Percentiles rank a stretch among this genome's conserved stretches.
Evolutionary conservation across 148 eudicot genomes (phyloP).

Genomic region (Dianthus caryophyllus): DNA sequence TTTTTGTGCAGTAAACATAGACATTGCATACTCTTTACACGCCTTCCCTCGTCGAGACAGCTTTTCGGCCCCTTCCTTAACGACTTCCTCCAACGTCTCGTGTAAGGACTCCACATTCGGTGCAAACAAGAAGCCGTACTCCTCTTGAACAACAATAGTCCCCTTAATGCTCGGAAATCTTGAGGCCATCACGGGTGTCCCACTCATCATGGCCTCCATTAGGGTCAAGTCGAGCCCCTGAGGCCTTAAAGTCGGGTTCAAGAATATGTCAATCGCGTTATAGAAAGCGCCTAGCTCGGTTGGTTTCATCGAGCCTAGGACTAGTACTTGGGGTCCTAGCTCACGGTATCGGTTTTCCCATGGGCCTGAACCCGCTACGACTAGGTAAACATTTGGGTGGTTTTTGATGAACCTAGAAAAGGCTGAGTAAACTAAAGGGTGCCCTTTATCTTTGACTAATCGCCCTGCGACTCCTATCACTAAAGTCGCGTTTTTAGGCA

Average conservation of each 20-base stretch:
- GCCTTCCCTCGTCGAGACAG: constrained; percentile 56
- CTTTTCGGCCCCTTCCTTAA: constrained; percentile 51
- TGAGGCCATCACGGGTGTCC: constrained; percentile 81
- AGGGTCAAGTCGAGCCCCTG: constrained; percentile 79
- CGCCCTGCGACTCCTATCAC: constrained; percentile 77
- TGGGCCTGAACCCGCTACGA: constrained; percentile 82
- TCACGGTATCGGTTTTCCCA: constrained; percentile 72
- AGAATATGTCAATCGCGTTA: constrained; percentile 69
- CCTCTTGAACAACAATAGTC: constrained; percentile 67
- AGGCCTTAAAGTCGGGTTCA: constrained; percentile 75
- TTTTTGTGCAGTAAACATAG: constrained; percentile 68
- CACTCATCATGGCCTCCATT: constrained; percentile 85
- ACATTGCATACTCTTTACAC: constrained; percentile 44
- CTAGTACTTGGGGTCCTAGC: constrained; percentile 59
- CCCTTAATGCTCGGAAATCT: constrained; percentile 81
- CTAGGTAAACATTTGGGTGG: constrained; percentile 45
- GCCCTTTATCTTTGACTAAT: constrained; percentile 77
- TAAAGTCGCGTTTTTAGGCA: constrained; percentile 57
- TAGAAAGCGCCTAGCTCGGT: constrained; percentile 54
- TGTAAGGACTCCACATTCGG: constrained; percentile 62
- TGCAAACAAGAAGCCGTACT: constrained; percentile 76
- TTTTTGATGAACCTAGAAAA: constrained; percentile 43
- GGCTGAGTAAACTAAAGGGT: constrained; percentile 51
- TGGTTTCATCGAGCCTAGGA: constrained; percentile 79
- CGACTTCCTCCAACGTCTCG: constrained; percentile 58